phyloP scores from a whole-genome alignment of 202 grass and related monocot genomes.

The Bolboschoenoplectus hybrid region DNA sequence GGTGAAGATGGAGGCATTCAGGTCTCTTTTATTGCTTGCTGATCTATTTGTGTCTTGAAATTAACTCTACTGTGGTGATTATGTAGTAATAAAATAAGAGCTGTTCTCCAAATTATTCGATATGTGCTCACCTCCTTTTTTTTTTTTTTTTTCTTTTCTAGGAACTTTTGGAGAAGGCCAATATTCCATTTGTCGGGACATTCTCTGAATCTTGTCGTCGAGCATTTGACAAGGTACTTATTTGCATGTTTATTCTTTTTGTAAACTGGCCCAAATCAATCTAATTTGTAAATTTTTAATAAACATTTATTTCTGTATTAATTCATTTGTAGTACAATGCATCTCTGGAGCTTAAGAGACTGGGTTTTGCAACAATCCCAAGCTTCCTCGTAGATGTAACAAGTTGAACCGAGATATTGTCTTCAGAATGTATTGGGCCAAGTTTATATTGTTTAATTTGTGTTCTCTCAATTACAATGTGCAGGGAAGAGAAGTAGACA shows the following conservation, averaged over 20 bases:
- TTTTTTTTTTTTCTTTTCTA: conserved; percentile 39
- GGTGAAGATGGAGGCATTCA: conserved; percentile 96
- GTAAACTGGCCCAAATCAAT: neutral
- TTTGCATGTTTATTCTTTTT: conserved; percentile 27
- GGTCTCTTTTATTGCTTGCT: conserved; percentile 49
- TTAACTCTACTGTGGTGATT: neutral
- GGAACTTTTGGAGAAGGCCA: conserved; percentile 85
- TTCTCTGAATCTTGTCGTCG: conserved; percentile 53
- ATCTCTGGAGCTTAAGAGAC: conserved; percentile 61
- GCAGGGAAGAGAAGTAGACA: conserved; percentile 59
- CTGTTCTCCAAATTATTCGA: neutral
- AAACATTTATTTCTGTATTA: conserved; percentile 28
- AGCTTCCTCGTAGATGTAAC: conserved; percentile 82
- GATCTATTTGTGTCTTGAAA: neutral
- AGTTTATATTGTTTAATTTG: conserved; percentile 9
- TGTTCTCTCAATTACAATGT: conserved; percentile 43
- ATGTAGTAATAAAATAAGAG: neutral
- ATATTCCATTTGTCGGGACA: conserved; percentile 83
- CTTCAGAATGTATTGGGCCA: neutral
- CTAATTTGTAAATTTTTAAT: neutral
- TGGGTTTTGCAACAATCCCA: conserved; percentile 78
- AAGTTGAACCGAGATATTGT: conserved; percentile 34
- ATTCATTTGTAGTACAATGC: conserved; percentile 79
- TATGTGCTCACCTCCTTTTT: neutral
- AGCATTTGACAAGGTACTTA: conserved; percentile 89